phyloP scores from a whole-genome alignment of 805 yeast species.

The Candida anglica region DNA sequence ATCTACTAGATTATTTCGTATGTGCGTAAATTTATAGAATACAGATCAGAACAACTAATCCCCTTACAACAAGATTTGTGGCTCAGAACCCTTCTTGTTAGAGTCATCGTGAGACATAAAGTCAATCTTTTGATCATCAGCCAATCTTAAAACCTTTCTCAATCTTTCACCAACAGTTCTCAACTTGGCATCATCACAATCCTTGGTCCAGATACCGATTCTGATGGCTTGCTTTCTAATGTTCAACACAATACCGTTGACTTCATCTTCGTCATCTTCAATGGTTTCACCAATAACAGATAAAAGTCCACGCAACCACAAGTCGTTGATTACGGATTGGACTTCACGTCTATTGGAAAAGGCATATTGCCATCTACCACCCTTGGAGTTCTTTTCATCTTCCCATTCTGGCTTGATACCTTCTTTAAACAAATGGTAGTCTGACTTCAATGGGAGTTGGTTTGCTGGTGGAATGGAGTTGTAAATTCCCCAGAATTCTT shows the following conservation, averaged over 20 bases:
- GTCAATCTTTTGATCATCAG: constrained; percentile 74
- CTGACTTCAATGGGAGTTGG: constrained; percentile 87
- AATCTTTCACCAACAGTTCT: constrained; percentile 79
- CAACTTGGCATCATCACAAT: constrained; percentile 60
- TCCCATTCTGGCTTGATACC: constrained; percentile 99
- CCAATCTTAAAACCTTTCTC: constrained; percentile 77
- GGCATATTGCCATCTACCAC: constrained; percentile 85
- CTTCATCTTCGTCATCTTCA: constrained; percentile 77
- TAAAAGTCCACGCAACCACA: constrained; percentile 87
- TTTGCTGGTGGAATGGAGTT: constrained; percentile 90
- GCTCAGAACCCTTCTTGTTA: constrained; percentile 34
- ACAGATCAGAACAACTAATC: too few species aligned
- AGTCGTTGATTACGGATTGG: constrained; percentile 67
- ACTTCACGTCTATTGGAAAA: constrained; percentile 65
- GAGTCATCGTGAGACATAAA: constrained; percentile 65
- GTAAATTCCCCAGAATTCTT: constrained; percentile 98
- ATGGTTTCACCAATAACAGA: constrained; percentile 94
- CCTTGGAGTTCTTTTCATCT: constrained; percentile 78
- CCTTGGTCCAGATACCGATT: constrained; percentile 91
- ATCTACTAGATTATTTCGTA: too few species aligned
- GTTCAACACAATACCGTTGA: constrained; percentile 90
- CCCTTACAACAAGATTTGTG: constrained; percentile 31
- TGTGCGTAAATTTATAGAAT: too few species aligned
- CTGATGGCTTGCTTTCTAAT: constrained; percentile 79
- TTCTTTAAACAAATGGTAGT: constrained; percentile 91